Base-by-base conservation (phyloP, 352 stramenopile genomes). In the Globisporangium cederbergense region DNA sequence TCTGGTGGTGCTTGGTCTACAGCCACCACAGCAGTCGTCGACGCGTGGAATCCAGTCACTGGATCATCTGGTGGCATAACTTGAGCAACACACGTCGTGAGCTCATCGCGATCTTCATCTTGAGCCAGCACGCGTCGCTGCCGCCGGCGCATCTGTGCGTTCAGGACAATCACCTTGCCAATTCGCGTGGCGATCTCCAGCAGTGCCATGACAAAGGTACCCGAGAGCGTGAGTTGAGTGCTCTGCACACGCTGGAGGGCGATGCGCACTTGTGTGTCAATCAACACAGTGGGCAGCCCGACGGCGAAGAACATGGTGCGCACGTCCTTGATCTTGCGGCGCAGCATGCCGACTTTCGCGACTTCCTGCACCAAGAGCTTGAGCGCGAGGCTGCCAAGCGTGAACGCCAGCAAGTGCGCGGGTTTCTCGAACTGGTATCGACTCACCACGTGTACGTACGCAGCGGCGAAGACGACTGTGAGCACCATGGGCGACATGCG, bases 241-340 rank as follows among this genome's bases (percentile, higher is more conserved):
- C 40, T 40, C n/a, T 53, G 57, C 5, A 61, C 34, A 10, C 58
- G 51, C 32, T 68, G 62, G 7, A 69, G 18, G 10, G 68, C 36
- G 45, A 73, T 70, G 4, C 62, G 57, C 30, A 73, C 50, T 57
- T 73, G 62, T 0, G 58, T 70, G 46, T 70, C 67, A 7, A 73
- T 64, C n/a, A 73, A 46, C 34, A 70, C 64, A 2, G 67, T 70
- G 14, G 63, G 58, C 8, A 70, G 57, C 3, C 57, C 63, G 7
- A 68, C 30, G 8, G 60, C 45, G 14, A 63, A 46, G 25, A 68
- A 67, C 49, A 68, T 72, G 14, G 22, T 61, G 32, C 47, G 51
- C 20, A 64, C 34, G 40, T 68, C 56, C 4, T 55, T 57, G 28
- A 58, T 36, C 20, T 30, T 57, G 32, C 34, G 10, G n/a, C 25